Conservation (phyloP, 2,329 filamentous ascomycete species). For the Beauveria pseudobassiana region DNA sequence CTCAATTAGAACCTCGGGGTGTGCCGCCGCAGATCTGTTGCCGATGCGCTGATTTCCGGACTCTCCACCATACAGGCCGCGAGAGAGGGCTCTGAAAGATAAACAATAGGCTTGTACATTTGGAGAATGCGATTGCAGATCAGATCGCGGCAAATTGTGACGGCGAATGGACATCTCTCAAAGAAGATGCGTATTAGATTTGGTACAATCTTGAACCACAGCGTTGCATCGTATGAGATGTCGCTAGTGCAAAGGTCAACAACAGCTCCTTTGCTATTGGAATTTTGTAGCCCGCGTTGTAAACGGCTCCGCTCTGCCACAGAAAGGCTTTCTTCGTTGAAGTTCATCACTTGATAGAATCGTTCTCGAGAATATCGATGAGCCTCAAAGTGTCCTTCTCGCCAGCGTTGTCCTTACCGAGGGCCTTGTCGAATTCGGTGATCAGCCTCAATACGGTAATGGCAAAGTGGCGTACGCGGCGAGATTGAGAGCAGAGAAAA, state of each 20-base stretch:
- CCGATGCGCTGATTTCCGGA: conserved; percentile 44
- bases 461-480: conserved; percentile 79
- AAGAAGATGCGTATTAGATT: conserved; percentile 88
- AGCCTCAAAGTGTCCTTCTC: conserved; percentile 64
- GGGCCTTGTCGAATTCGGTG: conserved; percentile 83
- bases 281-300: conserved; percentile 81
- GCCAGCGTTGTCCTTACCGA: conserved; percentile 57
- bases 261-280: conserved; percentile 74
- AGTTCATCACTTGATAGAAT: conserved; percentile 84
- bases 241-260: conserved; percentile 95
- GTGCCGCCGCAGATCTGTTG: conserved; percentile 56
- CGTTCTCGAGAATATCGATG: conserved; percentile 86
- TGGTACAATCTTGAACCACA: conserved; percentile 98
- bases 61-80: conserved; percentile 57
- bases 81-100: conserved; percentile 65
- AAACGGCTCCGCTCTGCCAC: conserved; percentile 88
- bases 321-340: conserved; percentile 85
- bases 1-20: conserved; percentile 83
- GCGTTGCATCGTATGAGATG: conserved; percentile 82
- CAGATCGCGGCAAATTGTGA: conserved; percentile 82
- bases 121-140: conserved; percentile 88
- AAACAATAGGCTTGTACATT: conserved; percentile 80
- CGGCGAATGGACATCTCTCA: conserved; percentile 83
- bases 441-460: conserved; percentile 89
- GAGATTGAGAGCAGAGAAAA: conserved; percentile 93